Conservation (phyloP, 2,329 filamentous ascomycete genomes). For the Diplodia sapinea region DNA sequence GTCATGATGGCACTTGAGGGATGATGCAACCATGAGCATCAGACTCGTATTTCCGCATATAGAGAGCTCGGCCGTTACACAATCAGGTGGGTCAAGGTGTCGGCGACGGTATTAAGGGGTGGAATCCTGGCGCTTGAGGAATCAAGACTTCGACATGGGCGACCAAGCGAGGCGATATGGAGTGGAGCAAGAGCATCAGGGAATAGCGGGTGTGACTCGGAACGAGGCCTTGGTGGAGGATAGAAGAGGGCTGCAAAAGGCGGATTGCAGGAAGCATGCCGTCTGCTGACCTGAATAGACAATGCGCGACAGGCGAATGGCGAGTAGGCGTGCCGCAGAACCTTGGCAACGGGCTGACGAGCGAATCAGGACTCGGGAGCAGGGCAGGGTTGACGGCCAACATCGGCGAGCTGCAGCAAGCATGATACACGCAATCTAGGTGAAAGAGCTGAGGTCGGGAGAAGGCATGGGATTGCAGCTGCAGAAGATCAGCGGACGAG, state of each 20-base stretch:
- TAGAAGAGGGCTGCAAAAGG: neutral
- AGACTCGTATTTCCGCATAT: neutral
- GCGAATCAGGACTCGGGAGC: neutral
- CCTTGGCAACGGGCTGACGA: neutral
- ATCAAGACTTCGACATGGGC: neutral
- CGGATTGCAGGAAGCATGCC: neutral
- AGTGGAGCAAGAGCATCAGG: neutral
- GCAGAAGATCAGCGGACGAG: neutral
- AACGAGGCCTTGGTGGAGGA: neutral
- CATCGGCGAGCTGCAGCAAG: constrained; percentile 1
- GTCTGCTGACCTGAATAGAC: neutral
- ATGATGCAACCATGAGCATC: neutral
- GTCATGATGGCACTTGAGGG: neutral
- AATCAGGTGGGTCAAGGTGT: neutral
- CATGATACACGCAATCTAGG: neutral
- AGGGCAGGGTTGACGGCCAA: neutral
- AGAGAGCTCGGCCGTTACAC: neutral
- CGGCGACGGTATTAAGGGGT: neutral
- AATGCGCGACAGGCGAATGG: neutral
- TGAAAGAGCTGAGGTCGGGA: neutral
- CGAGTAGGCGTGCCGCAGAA: neutral
- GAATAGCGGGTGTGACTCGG: neutral
- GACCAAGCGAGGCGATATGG: neutral
- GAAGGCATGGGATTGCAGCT: neutral
- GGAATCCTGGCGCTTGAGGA: neutral